Percentiles rank a stretch among this genome's conserved stretches.
Conservation (phyloP, 495 filamentous ascomycete genomes). For the Hyaloscypha finlandica region DNA sequence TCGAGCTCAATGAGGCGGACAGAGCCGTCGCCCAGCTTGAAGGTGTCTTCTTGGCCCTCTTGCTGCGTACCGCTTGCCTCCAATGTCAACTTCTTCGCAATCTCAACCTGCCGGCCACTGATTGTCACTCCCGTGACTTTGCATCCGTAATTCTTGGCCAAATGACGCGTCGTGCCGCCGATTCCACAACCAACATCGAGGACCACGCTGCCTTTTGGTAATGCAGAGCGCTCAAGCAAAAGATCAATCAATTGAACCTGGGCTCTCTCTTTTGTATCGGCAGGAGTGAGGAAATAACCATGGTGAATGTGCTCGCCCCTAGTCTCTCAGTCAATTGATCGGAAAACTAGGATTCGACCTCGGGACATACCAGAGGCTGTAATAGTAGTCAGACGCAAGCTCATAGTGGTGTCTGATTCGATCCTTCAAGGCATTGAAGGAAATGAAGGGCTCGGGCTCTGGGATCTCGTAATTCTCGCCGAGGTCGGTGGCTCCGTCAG, state of each 20-base stretch:
- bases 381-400: conserved; percentile 57
- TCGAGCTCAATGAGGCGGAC: conserved; percentile 57
- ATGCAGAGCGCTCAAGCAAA: conserved; percentile 46
- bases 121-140: conserved; percentile 59
- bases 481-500: conserved; percentile 24
- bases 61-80: conserved; percentile 31
- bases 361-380: conserved; percentile 46
- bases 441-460: conserved; percentile 49
- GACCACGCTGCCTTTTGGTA: conserved; percentile 39
- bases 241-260: conserved; percentile 53
- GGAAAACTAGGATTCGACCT: not conserved
- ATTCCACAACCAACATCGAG: conserved; percentile 60
- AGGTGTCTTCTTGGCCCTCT: conserved; percentile 19
- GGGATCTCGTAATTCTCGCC: conserved; percentile 51
- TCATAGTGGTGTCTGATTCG: conserved; percentile 61
- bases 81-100: conserved; percentile 46
- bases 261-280: conserved; percentile 51
- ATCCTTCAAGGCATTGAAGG: conserved; percentile 56
- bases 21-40: conserved; percentile 42
- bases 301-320: conserved; percentile 66
- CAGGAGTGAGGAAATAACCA: conserved; percentile 50
- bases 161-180: conserved; percentile 55
- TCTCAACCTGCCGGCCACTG: conserved; percentile 54
- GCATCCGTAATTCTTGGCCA: conserved; percentile 47
- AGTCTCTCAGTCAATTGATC: conserved; percentile 1